Percentiles rank a stretch among this genome's conserved stretches.
Evolutionary conservation across 164 flowering plant genomes (phyloP).

Genomic region (Amborella trichopoda): DNA sequence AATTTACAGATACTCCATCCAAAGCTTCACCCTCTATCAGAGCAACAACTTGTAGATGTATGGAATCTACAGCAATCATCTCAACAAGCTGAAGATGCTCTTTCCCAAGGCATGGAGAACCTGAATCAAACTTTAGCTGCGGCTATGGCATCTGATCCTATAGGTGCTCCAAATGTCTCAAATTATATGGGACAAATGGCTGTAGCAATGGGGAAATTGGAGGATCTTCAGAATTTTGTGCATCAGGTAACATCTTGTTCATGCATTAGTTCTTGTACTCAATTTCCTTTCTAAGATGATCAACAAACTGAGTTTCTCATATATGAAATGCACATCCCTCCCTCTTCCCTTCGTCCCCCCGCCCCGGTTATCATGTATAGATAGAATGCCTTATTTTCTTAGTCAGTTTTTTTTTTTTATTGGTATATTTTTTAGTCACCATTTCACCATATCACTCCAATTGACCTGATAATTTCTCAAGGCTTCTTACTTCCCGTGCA

Average conservation of each 20-base stretch:
- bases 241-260: conserved; percentile 40
- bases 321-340: too few relatives aligned
- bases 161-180: conserved; percentile 26
- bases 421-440: too few relatives aligned
- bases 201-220: conserved; percentile 60
- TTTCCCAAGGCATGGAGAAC: conserved; percentile 87
- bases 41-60: conserved; percentile 43
- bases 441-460: too few relatives aligned
- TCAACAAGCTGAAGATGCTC: conserved; percentile 96
- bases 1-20: conserved; percentile 58
- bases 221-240: conserved; percentile 59
- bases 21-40: conserved; percentile 58
- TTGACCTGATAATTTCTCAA: too few relatives aligned
- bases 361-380: too few relatives aligned
- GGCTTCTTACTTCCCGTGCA: too few relatives aligned
- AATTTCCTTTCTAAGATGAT: too few relatives aligned
- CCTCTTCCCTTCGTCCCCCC: too few relatives aligned
- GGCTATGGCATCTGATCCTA: conserved; percentile 37
- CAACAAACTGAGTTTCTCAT: too few relatives aligned
- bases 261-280: too few relatives aligned
- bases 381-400: too few relatives aligned
- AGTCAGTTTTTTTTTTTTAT: too few relatives aligned
- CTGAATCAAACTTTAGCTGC: conserved; percentile 59
- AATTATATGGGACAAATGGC: conserved; percentile 45
- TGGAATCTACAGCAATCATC: conserved; percentile 58